Conservation (phyloP, 306 rosid genomes). For the Albizia julibrissin region DNA sequence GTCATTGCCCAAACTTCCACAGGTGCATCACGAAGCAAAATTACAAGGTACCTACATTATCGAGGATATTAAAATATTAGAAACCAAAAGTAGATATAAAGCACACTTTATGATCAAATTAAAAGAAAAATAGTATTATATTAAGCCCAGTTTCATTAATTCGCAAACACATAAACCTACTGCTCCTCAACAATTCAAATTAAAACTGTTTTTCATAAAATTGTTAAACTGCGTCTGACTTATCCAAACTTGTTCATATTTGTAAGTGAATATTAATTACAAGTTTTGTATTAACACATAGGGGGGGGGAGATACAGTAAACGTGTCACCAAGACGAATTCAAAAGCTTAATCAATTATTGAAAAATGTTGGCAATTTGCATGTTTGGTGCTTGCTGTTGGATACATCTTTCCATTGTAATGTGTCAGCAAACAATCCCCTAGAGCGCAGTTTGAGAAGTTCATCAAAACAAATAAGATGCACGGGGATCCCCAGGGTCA, state of each 20-base stretch:
- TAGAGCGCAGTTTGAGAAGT: not conserved
- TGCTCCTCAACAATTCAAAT: not conserved
- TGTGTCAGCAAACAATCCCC: not conserved
- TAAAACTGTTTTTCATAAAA: slow-evolving; percentile 6
- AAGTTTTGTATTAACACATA: slow-evolving; percentile 20
- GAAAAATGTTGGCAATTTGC: not conserved
- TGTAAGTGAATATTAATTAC: not conserved
- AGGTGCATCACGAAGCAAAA: slow-evolving; percentile 97
- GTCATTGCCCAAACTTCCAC: slow-evolving; percentile 99
- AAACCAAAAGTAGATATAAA: slow-evolving; percentile 17
- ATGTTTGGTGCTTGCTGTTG: not conserved
- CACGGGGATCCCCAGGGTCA: not conserved
- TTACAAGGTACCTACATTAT: slow-evolving; percentile 83
- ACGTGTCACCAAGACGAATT: not conserved
- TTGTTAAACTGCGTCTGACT: slow-evolving; percentile 10
- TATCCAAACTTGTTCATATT: not conserved
- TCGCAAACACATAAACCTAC: not conserved
- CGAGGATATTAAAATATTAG: slow-evolving; percentile 30
- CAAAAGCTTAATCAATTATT: slow-evolving; percentile 31
- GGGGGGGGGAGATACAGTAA: slow-evolving; percentile 22
- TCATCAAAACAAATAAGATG: not conserved
- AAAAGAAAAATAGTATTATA: not conserved
- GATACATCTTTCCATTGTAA: not conserved
- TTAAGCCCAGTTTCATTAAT: not conserved
- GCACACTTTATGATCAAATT: not conserved